phyloP scores from a whole-genome alignment of 352 stramenopile genomes.

The Phytophthora melonis region DNA sequence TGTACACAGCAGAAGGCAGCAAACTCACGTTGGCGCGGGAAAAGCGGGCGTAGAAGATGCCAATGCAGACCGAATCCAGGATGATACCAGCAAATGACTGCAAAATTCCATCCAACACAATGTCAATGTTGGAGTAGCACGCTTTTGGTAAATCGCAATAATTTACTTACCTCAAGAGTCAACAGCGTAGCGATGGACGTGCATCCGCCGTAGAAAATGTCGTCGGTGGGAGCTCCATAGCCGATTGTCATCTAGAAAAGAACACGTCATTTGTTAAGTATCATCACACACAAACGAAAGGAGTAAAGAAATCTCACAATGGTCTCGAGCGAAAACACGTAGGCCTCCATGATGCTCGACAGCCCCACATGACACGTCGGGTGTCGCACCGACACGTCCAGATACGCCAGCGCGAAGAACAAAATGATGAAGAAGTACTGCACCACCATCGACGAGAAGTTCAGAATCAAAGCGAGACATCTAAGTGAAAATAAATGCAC shows the following conservation, averaged over 20 bases:
- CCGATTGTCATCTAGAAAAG: constrained; percentile 89
- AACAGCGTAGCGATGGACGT: constrained; percentile 80
- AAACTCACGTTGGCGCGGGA: constrained; percentile 74
- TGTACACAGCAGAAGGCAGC: background rate
- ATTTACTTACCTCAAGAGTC: constrained; percentile 66
- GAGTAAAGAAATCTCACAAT: constrained; percentile 62
- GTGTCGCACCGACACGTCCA: constrained; percentile 70
- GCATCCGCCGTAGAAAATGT: constrained; percentile 91
- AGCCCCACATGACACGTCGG: constrained; percentile 81
- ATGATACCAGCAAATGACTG: constrained; percentile 89
- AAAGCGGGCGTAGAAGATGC: constrained; percentile 90
- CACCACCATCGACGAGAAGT: background rate
- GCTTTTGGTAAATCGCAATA: background rate
- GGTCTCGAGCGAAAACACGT: constrained; percentile 90
- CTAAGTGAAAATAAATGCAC: background rate
- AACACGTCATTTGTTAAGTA: background rate
- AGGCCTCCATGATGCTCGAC: constrained; percentile 79
- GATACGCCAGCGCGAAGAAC: constrained; percentile 80
- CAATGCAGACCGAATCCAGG: constrained; percentile 88
- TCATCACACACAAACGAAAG: too few species aligned
- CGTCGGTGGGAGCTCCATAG: constrained; percentile 85
- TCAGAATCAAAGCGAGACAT: background rate
- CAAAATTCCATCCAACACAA: constrained; percentile 3
- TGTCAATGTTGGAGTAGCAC: background rate
- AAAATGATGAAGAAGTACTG: constrained; percentile 88